Base-by-base conservation (phyloP, 768 basidiomycete species). In the Amanita inopinata region DNA sequence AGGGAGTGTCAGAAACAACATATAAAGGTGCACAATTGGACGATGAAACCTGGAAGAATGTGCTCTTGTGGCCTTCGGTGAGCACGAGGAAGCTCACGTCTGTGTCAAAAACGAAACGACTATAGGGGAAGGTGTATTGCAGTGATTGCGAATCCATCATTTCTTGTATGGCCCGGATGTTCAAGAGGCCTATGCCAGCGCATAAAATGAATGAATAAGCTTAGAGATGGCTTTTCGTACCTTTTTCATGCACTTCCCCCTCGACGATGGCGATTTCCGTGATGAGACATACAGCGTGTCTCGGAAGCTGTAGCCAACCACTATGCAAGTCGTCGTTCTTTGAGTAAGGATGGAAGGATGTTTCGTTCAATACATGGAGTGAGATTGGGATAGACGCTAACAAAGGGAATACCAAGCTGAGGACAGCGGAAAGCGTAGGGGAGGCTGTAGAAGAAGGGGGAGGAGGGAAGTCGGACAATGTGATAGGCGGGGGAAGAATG, bases 121-220 rank as follows among this genome's bases (percentile, higher is more conserved):
- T 83, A 58, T 75, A 90, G 1, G 87, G 88, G 54, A 88, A 91
- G 24, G 69, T 57, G 54, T 90, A 91, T 17, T 78, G 71, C 20
- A 89, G 60, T 0, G 73, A 79, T 51, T 91, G 87, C 5, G 62
- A 58, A 33, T 62, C 64, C 55, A 89, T 77, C 46, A 72, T 67
- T 38, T 78, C 71, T 52, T 87, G 84, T 12, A 79, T 56, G 1
- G 78, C 69, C 28, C 62, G 70, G 24, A 90, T 61, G 49, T 85
- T 89, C 46, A 58, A 56, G 14, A 87, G 51, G 3, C 85, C 86
- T 81, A 46, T 0, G 19, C 11, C 37, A 45, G 2, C 12, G 30
- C n/a, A 38, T 15, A 20, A 14, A 28, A 43, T 19, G 22, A 33
- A 18, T 5, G 11, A 5, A 12, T 31, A n/a, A 33, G 39, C 10